These are phyloP conservation scores for Neurospora sublineolata DNA, from an alignment of 495 filamentous ascomycete species.

Conservation along the genomic window DNA sequence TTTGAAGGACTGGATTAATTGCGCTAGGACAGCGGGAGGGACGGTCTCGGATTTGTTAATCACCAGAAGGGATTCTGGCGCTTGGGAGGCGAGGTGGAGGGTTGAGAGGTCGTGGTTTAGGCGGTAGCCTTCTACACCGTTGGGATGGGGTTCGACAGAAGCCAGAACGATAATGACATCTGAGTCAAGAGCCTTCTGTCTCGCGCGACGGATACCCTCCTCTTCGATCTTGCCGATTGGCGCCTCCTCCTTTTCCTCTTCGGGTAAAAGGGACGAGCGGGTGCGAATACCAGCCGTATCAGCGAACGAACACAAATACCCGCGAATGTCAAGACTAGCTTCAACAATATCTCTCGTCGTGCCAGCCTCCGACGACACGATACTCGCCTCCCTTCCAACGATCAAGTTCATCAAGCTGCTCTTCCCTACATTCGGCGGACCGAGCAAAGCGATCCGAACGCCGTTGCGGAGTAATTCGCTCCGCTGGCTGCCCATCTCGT, in stretches of 20 bases:
- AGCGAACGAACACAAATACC: slow-evolving; percentile 77
- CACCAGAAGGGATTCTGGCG: slow-evolving; percentile 54
- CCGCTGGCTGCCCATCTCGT: slow-evolving; percentile 64
- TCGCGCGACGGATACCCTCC: slow-evolving; percentile 85
- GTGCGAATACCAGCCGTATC: slow-evolving; percentile 80
- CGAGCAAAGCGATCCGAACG: slow-evolving; percentile 74
- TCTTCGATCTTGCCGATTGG: slow-evolving; percentile 64
- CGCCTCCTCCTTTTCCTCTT: slow-evolving; percentile 7
- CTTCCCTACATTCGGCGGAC: slow-evolving; percentile 91
- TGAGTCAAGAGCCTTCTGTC: slow-evolving; percentile 65
- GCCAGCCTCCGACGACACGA: slow-evolving; percentile 83
- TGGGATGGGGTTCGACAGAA: slow-evolving; percentile 44
- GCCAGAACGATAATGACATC: slow-evolving; percentile 78
- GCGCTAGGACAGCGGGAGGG: slow-evolving; percentile 11
- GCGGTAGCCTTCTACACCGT: slow-evolving; percentile 15
- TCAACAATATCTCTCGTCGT: slow-evolving; percentile 93
- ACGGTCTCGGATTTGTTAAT: slow-evolving; percentile 76
- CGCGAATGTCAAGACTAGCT: slow-evolving; percentile 78
- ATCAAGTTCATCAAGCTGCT: slow-evolving; percentile 84
- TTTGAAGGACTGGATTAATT: slow-evolving; percentile 22
- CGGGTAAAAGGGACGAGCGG: slow-evolving; percentile 8
- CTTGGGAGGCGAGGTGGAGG: slow-evolving; percentile 35
- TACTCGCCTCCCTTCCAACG: slow-evolving; percentile 87
- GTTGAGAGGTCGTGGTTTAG: slow-evolving; percentile 39
- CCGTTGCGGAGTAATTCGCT: slow-evolving; percentile 80